These are phyloP conservation scores for Termitomyces sp. DNA, from an alignment of 1,284 basidiomycete genomes.

Conservation along the genomic window DNA sequence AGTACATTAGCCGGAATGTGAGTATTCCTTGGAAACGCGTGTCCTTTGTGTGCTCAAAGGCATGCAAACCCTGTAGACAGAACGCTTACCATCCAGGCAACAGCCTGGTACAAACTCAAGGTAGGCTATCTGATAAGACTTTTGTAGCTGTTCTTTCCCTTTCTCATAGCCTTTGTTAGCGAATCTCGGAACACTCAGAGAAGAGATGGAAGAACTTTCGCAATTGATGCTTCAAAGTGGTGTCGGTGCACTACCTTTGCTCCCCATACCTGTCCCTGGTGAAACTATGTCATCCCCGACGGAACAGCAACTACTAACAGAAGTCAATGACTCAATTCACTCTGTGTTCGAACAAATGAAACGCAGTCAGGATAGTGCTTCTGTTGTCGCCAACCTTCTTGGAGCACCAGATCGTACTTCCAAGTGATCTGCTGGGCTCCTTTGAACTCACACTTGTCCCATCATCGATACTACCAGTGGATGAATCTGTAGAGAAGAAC, in stretches of 20 bases:
- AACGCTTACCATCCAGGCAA: conserved; percentile 48
- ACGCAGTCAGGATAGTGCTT: conserved; percentile 32
- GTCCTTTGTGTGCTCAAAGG: background rate
- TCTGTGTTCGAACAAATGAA: conserved; percentile 28
- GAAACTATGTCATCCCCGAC: conserved; percentile 20
- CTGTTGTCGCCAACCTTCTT: conserved; percentile 31
- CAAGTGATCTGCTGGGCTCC: background rate
- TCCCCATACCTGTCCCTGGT: conserved; percentile 15
- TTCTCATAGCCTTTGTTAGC: conserved; percentile 24
- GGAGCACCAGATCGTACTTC: conserved; percentile 13
- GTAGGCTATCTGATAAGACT: conserved; percentile 23
- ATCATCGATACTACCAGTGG: background rate
- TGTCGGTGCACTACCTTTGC: conserved; percentile 20
- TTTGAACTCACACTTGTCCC: background rate
- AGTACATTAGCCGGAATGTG: conserved; percentile 47
- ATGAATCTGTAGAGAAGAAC: background rate
- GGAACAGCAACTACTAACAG: conserved; percentile 27
- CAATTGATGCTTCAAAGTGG: conserved; percentile 43
- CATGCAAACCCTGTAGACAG: conserved; percentile 30
- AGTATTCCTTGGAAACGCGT: conserved; percentile 17
- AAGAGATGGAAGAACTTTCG: conserved; percentile 37
- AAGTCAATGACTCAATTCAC: conserved; percentile 26
- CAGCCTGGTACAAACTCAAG: conserved; percentile 43
- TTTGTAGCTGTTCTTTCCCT: background rate
- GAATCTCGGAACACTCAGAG: conserved; percentile 40